Conservation (phyloP, 306 rosid species). For the Comarum palustre region DNA sequence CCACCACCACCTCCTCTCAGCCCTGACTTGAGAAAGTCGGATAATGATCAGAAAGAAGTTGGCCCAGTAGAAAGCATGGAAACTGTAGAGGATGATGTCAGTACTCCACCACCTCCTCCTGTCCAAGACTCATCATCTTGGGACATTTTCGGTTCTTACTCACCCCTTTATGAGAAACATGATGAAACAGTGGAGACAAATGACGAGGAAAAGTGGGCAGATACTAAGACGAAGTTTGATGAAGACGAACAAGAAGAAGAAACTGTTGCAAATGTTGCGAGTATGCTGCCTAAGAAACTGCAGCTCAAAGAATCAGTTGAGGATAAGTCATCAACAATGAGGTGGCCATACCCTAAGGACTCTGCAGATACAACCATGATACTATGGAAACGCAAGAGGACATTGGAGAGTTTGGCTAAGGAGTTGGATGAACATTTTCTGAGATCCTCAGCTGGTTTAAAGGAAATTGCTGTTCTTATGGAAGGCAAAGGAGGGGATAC, state of each 20-base stretch:
- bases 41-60: constrained; percentile 26
- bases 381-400: constrained; percentile 48
- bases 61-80: constrained; percentile 38
- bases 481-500: constrained; percentile 54
- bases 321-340: constrained; percentile 38
- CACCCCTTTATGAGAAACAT: constrained; percentile 15
- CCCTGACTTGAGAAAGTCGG: constrained; percentile 40
- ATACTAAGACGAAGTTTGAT: constrained; percentile 62
- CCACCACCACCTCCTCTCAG: constrained; percentile 65
- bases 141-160: constrained; percentile 26
- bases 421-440: constrained; percentile 82
- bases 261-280: constrained; percentile 34
- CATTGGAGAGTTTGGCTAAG: constrained; percentile 59
- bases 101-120: constrained; percentile 26
- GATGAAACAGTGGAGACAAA: constrained; percentile 38
- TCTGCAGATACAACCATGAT: constrained; percentile 32
- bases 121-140: constrained; percentile 25
- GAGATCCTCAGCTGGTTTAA: constrained; percentile 68
- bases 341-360: constrained; percentile 34
- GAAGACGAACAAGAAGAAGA: constrained; percentile 66
- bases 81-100: constrained; percentile 28
- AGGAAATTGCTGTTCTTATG: constrained; percentile 77
- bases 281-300: constrained; percentile 39
- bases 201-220: constrained; percentile 77
- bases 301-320: constrained; percentile 30